phyloP scores from a whole-genome alignment of 768 basidiomycete genomes.

The Macrolepiota dolichaula region DNA sequence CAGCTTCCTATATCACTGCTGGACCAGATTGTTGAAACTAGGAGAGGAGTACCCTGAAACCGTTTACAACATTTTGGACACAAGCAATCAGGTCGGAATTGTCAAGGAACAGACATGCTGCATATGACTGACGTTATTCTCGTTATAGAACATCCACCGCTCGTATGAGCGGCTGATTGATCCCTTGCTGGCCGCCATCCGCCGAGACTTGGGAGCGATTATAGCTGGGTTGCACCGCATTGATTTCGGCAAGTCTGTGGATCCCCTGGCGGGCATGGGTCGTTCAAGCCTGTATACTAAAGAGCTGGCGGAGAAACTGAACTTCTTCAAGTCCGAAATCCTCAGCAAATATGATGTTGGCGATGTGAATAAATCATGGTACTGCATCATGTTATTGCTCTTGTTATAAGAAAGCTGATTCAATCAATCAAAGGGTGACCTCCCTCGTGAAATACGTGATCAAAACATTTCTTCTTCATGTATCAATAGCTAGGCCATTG shows the following conservation, averaged over 20 bases:
- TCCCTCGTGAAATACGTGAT: conserved; percentile 78
- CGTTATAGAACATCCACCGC: conserved; percentile 42
- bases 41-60: conserved; percentile 62
- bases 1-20: conserved; percentile 77
- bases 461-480: conserved; percentile 85
- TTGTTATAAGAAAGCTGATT: background rate
- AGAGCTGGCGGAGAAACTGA: conserved; percentile 84
- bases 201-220: conserved; percentile 77
- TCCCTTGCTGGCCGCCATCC: conserved; percentile 64
- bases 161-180: conserved; percentile 58
- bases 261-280: conserved; percentile 61
- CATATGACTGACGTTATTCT: background rate
- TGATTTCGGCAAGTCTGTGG: conserved; percentile 72
- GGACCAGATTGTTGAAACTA: conserved; percentile 62
- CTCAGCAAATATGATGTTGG: conserved; percentile 69
- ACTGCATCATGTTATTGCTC: conserved; percentile 11
- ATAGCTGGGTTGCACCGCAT: conserved; percentile 82
- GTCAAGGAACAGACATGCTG: background rate
- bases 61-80: conserved; percentile 52
- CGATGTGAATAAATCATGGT: conserved; percentile 77
- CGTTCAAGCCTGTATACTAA: conserved; percentile 87
- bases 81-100: conserved; percentile 54
- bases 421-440: conserved; percentile 43
- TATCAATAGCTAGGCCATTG: conserved; percentile 88
- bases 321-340: conserved; percentile 77